Percentiles rank a stretch among this genome's conserved stretches.
phyloP scores from a whole-genome alignment of 2,329 filamentous ascomycete genomes.

The Aspergillus proliferans region DNA sequence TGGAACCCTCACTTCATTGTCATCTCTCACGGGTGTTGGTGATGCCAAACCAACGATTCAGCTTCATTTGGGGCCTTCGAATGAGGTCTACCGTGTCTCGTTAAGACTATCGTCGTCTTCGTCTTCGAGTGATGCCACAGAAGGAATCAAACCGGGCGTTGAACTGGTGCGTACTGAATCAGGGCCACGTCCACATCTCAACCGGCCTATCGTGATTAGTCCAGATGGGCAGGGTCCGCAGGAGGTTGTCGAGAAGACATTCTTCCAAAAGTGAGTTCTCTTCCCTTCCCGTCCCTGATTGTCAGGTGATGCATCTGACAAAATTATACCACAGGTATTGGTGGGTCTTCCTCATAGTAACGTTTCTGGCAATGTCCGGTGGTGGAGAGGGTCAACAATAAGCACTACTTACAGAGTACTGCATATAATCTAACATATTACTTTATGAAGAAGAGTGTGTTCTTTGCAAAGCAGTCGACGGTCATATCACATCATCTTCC shows the following conservation, averaged over 20 bases:
- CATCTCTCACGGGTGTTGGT: conserved; percentile 21
- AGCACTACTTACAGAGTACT: not conserved
- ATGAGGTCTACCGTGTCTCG: conserved; percentile 37
- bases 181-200: conserved; percentile 34
- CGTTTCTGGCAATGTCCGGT: conserved; percentile 37
- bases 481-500: too few relatives aligned
- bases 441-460: not conserved
- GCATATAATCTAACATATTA: not conserved
- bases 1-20: conserved; percentile 34
- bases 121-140: conserved; percentile 11
- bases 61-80: conserved; percentile 32
- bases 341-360: conserved; percentile 41
- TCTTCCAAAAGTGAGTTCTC: conserved; percentile 38
- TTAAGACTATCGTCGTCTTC: conserved; percentile 19
- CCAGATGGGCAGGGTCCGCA: conserved; percentile 34
- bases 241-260: conserved; percentile 36
- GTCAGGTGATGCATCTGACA: not conserved
- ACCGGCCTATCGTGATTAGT: conserved; percentile 33
- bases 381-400: conserved; percentile 28
- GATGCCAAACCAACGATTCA: conserved; percentile 27
- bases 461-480: too few relatives aligned
- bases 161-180: conserved; percentile 27
- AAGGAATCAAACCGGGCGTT: conserved; percentile 17
- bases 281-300: not conserved
- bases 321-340: conserved; percentile 33